phyloP scores from a whole-genome alignment of 371 early-diverging fungal genomes.

The Syncephalis fuscata region DNA sequence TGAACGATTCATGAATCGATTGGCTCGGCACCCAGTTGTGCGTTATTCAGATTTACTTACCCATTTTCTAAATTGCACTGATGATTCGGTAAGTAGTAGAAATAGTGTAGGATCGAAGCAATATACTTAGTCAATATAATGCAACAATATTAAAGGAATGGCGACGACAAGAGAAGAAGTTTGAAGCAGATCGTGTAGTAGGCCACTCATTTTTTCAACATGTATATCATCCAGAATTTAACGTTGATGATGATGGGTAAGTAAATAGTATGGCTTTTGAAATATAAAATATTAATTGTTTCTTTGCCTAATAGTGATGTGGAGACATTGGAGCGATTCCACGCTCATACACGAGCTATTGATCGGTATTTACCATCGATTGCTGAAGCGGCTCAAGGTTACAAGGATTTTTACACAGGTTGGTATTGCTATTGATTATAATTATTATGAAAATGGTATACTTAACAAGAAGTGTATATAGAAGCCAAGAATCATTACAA shows the following conservation, averaged over 20 bases:
- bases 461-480: slow-evolving; percentile 1
- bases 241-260: slow-evolving; percentile 22
- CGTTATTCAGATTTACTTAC: slow-evolving; percentile 21
- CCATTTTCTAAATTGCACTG: slow-evolving; percentile 19
- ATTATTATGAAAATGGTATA: not conserved
- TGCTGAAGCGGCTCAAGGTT: slow-evolving; percentile 12
- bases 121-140: not conserved
- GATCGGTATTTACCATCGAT: slow-evolving; percentile 17
- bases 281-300: not conserved
- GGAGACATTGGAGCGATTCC: slow-evolving; percentile 17
- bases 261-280: not conserved
- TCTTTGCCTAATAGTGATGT: slow-evolving; percentile 11
- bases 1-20: slow-evolving; percentile 19
- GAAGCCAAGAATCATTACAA: slow-evolving; percentile 15
- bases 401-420: slow-evolving; percentile 11
- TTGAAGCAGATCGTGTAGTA: slow-evolving; percentile 16
- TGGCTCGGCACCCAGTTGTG: slow-evolving; percentile 21
- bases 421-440: not conserved
- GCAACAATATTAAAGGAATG: slow-evolving; percentile 11
- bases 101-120: not conserved
- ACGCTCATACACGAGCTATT: slow-evolving; percentile 15
- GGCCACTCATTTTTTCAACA: slow-evolving; percentile 19
- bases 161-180: slow-evolving; percentile 16
- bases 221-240: slow-evolving; percentile 25
- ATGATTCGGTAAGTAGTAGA: slow-evolving; percentile 8